Evolutionary conservation across 805 yeast species (phyloP), one percentile per base, ranked within the genome.

Genomic region (Kazachstania martiniae): DNA sequence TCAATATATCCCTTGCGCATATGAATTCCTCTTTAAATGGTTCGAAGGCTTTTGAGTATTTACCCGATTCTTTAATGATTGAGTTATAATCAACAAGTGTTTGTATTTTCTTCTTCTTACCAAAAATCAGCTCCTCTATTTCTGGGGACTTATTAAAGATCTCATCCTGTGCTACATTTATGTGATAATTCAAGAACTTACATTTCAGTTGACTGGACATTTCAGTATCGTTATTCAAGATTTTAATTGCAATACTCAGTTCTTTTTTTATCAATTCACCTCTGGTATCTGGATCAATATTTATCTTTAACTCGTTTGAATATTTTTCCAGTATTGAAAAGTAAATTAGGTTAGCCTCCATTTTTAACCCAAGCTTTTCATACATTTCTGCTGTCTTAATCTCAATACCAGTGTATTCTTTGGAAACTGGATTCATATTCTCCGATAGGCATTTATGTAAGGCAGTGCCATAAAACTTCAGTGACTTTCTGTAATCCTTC

Each of bases 401-500:
- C 46, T 85, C 91, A 32, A 86, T 72, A 0, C 95, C 96, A 0
- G 95, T 85, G 51, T 80, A 85, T 44, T 81, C 86, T 43, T 82
- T 86, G 33, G 73, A 63, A 15, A 78, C 43, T 7, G 66, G 66
- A 39, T 71, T 68, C 61, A 84, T 53, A 4, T 34, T 27, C 26
- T 71, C 56, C 14, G 63, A 59, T 23, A 73, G 68, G 27, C 84
- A 79, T 41, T 71, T 66, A 18, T 71, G 63, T 15, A 86, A 57
- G 0, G 94, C 95, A 42, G 78, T 77, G 27, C 80, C 65, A 55
- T 85, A 86, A 46, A 68, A 66, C 36, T 70, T 65, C 35, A 84
- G 59, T 1, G 95, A 94, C 39, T 69, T 60, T 34, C 68, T 62
- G 53, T 67, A 77, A 34, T 54, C 46, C 30, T 58, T 59, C 16